Evolutionary conservation across 2,329 filamentous ascomycete genomes (phyloP), one percentile per base, ranked within the genome.

Genomic region (Endothia cerciana): DNA sequence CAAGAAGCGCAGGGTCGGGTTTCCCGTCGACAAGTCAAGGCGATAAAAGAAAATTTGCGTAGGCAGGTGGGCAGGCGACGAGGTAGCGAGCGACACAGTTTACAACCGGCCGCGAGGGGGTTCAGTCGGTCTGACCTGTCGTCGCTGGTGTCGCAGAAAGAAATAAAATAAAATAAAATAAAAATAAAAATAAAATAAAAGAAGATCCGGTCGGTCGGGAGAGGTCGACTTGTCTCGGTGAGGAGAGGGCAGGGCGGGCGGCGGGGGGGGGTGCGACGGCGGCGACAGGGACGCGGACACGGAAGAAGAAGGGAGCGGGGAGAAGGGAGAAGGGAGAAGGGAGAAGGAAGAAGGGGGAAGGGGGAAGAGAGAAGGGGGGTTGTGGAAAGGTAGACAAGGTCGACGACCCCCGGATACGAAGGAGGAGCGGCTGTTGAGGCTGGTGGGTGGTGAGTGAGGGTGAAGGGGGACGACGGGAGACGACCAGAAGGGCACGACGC

Each of bases 181-280:
- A n/a, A n/a, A n/a, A n/a, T n/a, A n/a, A n/a, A n/a, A n/a, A n/a
- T n/a, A n/a, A n/a, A n/a, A n/a, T n/a, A n/a, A n/a, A n/a, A n/a
- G n/a, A n/a, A n/a, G 33, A 41, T 49, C 47, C 15, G 25, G 33
- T 38, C 33, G 60, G 60, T 59, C 38, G 15, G 41, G 4, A 17
- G 22, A 43, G 10, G 51, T 47, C 19, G 58, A 62, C 57, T 62
- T 57, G 64, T 61, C 64, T 63, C 56, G 47, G 33, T 68, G 53
- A 33, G 61, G 22, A 51, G 28, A 11, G 25, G 45, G 25, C 45
- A 49, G 45, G 45, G 22, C 45, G 43, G 15, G 19, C 19, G 22
- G 43, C 43, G 22, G 47, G 11, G 43, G 51, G 33, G 45, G 19
- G 30, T n/a, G 17, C 38, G 60, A 22, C 60, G 45, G 47, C 47